Evolutionary conservation across 2,329 filamentous ascomycete genomes (phyloP).

Genomic region (Fusarium sp.): DNA sequence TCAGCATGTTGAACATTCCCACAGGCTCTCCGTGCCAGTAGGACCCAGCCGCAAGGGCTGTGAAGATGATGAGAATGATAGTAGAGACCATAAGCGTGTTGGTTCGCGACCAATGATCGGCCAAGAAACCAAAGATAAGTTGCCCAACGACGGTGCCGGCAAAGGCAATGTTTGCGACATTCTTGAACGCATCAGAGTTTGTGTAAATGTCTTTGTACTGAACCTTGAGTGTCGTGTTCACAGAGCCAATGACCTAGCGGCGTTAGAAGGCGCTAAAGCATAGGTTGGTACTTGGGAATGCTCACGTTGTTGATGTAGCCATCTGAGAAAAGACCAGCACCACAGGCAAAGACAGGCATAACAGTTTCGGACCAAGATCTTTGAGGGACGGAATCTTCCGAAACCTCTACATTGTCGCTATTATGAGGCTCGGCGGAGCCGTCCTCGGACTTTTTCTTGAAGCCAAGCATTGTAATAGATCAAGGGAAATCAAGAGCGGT

Average conservation of each 20-base stretch:
- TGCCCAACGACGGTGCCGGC: conserved; percentile 89
- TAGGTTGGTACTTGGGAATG: background rate
- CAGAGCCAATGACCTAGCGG: conserved; percentile 85
- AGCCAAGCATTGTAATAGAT: conserved; percentile 36
- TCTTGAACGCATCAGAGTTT: conserved; percentile 78
- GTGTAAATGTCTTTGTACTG: conserved; percentile 81
- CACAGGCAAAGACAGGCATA: conserved; percentile 86
- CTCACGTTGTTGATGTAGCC: conserved; percentile 90
- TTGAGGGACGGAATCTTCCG: conserved; percentile 18
- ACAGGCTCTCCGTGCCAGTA: conserved; percentile 79
- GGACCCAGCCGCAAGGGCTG: conserved; percentile 82
- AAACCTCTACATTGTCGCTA: conserved; percentile 15
- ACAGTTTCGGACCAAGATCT: conserved; percentile 42
- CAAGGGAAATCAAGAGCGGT: background rate
- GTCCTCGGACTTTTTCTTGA: conserved; percentile 32
- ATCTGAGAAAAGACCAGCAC: conserved; percentile 91
- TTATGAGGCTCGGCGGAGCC: conserved; percentile 21
- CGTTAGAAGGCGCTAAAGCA: background rate
- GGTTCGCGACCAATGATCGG: conserved; percentile 88
- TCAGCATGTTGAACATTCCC: conserved; percentile 82
- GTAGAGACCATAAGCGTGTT: conserved; percentile 87
- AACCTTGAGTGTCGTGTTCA: conserved; percentile 80
- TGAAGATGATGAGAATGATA: conserved; percentile 87
- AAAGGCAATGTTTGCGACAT: conserved; percentile 88
- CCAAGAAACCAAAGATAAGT: conserved; percentile 84